phyloP scores from a whole-genome alignment of 345 rosid genomes.

The Raphanus raphanistrum region DNA sequence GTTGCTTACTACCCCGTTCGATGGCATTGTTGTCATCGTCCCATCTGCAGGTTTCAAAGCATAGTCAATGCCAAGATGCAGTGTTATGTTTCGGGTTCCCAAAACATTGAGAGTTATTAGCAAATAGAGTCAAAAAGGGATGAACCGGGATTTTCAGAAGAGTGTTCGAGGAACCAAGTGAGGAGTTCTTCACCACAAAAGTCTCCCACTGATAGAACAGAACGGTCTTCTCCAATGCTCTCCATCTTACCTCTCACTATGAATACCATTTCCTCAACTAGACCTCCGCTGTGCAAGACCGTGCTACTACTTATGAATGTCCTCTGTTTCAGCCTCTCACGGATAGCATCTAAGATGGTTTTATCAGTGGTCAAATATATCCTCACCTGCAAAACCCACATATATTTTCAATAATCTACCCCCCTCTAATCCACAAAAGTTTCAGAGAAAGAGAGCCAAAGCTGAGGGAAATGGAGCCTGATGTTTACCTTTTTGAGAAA shows the following conservation, averaged over 20 bases:
- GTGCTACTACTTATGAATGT: constrained; percentile 64
- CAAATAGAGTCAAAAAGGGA: constrained; percentile 1
- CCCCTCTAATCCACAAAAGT: neutral
- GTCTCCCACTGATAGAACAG: constrained; percentile 57
- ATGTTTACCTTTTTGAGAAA: constrained; percentile 66
- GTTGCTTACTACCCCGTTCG: constrained; percentile 57
- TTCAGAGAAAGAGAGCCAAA: neutral
- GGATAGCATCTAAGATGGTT: constrained; percentile 61
- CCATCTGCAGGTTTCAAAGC: constrained; percentile 47
- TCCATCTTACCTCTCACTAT: constrained; percentile 81
- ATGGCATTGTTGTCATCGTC: constrained; percentile 46
- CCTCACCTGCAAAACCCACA: constrained; percentile 53
- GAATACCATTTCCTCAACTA: constrained; percentile 79
- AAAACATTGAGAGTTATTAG: neutral
- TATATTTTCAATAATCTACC: neutral
- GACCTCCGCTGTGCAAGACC: constrained; percentile 53
- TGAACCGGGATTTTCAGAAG: constrained; percentile 60
- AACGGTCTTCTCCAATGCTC: constrained; percentile 62
- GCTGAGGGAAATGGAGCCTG: neutral
- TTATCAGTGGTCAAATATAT: constrained; percentile 71
- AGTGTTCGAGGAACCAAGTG: constrained; percentile 80
- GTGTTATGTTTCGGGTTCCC: neutral
- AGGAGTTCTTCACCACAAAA: constrained; percentile 90
- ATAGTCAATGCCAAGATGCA: constrained; percentile 7
- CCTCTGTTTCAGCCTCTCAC: constrained; percentile 70